Conservation (phyloP, 2,329 filamentous ascomycete genomes). For the Aspergillus sp. region DNA sequence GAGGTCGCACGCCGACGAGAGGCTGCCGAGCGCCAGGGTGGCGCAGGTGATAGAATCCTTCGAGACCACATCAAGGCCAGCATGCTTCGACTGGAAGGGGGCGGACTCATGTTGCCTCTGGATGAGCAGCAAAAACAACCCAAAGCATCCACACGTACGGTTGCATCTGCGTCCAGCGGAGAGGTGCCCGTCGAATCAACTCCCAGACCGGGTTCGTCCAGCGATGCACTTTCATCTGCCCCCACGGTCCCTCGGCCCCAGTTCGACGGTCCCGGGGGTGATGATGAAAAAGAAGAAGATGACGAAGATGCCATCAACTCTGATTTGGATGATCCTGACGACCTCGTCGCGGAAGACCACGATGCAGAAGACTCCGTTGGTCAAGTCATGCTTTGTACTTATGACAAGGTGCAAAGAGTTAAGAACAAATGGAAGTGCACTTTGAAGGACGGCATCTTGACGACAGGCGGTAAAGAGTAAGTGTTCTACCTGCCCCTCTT, state of each 20-base stretch:
- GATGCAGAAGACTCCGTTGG: conserved; percentile 81
- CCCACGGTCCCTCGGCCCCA: conserved; percentile 41
- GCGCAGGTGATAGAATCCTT: conserved; percentile 40
- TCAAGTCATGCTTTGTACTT: conserved; percentile 97
- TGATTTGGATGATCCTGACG: conserved; percentile 92
- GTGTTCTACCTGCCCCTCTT: conserved; percentile 27
- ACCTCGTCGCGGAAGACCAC: conserved; percentile 77
- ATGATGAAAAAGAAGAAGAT: conserved; percentile 57
- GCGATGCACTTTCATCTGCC: background rate
- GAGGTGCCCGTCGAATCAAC: background rate
- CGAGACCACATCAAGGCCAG: conserved; percentile 43
- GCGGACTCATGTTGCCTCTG: conserved; percentile 46
- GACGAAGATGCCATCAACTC: conserved; percentile 99
- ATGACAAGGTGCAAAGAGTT: conserved; percentile 97
- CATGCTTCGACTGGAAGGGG: conserved; percentile 45
- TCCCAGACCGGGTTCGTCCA: background rate
- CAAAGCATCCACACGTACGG: conserved; percentile 42
- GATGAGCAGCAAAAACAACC: conserved; percentile 35
- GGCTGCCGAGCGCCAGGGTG: conserved; percentile 35
- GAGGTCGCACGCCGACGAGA: conserved; percentile 46
- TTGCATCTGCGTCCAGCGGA: conserved; percentile 10
- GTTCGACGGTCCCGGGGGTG: conserved; percentile 57
- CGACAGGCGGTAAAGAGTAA: conserved; percentile 85
- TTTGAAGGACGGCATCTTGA: conserved; percentile 93
- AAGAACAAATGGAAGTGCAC: conserved; percentile 99